These are phyloP conservation scores for Diaporthe sp. DNA, from an alignment of 2,329 filamentous ascomycete genomes.

Conservation along the genomic window DNA sequence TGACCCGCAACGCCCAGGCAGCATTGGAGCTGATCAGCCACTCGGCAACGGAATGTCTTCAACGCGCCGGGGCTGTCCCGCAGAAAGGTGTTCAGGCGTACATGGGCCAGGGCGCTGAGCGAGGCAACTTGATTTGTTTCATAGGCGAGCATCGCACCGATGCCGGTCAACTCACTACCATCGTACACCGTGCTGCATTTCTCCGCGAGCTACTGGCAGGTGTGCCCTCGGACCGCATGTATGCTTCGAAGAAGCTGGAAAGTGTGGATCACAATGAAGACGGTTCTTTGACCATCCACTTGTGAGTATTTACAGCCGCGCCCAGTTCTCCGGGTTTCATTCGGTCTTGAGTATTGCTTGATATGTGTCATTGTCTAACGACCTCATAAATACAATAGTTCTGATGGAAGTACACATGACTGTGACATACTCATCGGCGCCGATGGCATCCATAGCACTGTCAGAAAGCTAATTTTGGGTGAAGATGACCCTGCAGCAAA, in stretches of 20 bases:
- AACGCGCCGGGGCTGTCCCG: constrained; percentile 1
- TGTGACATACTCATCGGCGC: constrained; percentile 55
- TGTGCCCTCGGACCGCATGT: constrained; percentile 14
- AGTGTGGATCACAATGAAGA: constrained; percentile 10
- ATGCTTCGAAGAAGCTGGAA: constrained; percentile 34
- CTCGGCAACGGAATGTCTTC: constrained; percentile 35
- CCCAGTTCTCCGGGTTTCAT: neutral
- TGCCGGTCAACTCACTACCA: constrained; percentile 39
- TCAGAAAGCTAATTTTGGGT: constrained; percentile 51
- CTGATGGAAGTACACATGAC: constrained; percentile 43
- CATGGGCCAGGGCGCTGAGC: neutral
- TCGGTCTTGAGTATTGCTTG: neutral
- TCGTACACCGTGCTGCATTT: constrained; percentile 42
- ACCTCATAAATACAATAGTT: neutral
- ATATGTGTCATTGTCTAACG: neutral
- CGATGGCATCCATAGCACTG: constrained; percentile 55
- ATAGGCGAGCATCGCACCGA: neutral
- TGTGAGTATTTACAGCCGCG: neutral
- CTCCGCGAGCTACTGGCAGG: constrained; percentile 42
- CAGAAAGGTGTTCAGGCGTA: neutral
- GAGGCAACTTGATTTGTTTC: neutral
- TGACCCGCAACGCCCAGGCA: neutral
- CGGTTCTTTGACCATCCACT: neutral
- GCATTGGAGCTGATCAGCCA: neutral
- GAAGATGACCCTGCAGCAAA: constrained; percentile 42